Evolutionary conservation across 768 basidiomycete species (phyloP).

Genomic region (Pleurotus giganteus): DNA sequence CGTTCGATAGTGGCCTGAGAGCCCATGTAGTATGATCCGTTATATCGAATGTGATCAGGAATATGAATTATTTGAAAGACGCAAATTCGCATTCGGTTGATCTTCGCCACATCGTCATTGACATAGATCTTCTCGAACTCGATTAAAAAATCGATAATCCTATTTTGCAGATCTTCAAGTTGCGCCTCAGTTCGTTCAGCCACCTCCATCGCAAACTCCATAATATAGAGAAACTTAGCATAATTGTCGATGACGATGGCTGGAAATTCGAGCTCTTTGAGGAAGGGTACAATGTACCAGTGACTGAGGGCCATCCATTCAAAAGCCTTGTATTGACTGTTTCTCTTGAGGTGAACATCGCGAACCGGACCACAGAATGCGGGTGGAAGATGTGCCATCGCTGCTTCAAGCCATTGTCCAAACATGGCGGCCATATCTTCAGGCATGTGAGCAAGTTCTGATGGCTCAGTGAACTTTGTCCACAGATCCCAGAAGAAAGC

Average conservation of each 20-base stretch:
- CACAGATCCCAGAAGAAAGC: slow-evolving; percentile 30
- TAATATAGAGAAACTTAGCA: slow-evolving; percentile 19
- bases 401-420: slow-evolving; percentile 19
- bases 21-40: neutral
- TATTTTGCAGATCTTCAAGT: neutral
- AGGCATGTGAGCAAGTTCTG: slow-evolving; percentile 20
- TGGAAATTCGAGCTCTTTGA: slow-evolving; percentile 26
- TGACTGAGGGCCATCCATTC: slow-evolving; percentile 35
- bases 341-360: slow-evolving; percentile 27
- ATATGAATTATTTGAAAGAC: neutral
- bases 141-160: neutral
- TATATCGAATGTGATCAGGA: slow-evolving; percentile 1
- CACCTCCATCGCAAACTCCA: slow-evolving; percentile 30
- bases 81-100: neutral
- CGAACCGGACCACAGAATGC: slow-evolving; percentile 28
- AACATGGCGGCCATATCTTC: slow-evolving; percentile 16
- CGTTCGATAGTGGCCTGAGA: slow-evolving; percentile 29
- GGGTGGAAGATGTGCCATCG: slow-evolving; percentile 28
- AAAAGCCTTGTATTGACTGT: slow-evolving; percentile 34
- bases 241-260: slow-evolving; percentile 23
- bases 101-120: neutral
- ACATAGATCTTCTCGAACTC: neutral
- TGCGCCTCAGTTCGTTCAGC: neutral
- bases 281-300: slow-evolving; percentile 34
- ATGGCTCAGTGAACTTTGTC: slow-evolving; percentile 15